These are phyloP conservation scores for Phytophthora aleatoria DNA, from an alignment of 352 stramenopile genomes.

Conservation along the genomic window DNA sequence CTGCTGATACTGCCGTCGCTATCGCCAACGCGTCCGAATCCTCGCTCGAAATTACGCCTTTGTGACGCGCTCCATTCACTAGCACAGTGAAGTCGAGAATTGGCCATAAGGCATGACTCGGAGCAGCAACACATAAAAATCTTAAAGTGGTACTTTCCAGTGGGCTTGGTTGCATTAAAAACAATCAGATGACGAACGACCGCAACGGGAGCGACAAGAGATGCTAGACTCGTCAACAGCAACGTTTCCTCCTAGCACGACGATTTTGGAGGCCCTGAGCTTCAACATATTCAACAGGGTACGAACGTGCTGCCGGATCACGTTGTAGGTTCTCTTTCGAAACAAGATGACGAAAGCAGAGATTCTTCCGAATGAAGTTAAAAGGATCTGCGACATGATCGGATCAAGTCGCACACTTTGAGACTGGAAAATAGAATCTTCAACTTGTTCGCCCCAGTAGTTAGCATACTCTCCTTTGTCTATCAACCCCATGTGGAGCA, in stretches of 20 bases:
- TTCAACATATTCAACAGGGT: neutral
- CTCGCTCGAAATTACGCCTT: constrained; percentile 4
- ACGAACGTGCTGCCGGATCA: neutral
- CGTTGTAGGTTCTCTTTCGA: neutral
- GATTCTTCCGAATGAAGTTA: neutral
- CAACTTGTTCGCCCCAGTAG: neutral
- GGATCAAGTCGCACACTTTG: neutral
- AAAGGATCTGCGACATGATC: neutral
- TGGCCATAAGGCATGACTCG: neutral
- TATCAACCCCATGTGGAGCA: neutral
- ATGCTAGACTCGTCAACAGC: constrained; percentile 15
- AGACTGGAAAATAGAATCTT: neutral
- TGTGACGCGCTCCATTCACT: neutral
- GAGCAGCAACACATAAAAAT: constrained; percentile 2
- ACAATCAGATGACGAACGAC: constrained; percentile 10
- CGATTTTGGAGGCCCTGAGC: neutral
- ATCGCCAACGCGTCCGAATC: constrained; percentile 3
- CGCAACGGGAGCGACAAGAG: neutral
- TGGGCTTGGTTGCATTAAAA: constrained; percentile 15
- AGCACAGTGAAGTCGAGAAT: constrained; percentile 1
- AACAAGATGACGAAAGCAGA: neutral
- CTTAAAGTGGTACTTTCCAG: constrained; percentile 21
- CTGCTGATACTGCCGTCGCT: neutral
- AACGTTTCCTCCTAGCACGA: constrained; percentile 1
- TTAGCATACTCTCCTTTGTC: neutral